These are phyloP conservation scores for Murraya koenigii DNA, from an alignment of 345 rosid species.

Conservation along the genomic window DNA sequence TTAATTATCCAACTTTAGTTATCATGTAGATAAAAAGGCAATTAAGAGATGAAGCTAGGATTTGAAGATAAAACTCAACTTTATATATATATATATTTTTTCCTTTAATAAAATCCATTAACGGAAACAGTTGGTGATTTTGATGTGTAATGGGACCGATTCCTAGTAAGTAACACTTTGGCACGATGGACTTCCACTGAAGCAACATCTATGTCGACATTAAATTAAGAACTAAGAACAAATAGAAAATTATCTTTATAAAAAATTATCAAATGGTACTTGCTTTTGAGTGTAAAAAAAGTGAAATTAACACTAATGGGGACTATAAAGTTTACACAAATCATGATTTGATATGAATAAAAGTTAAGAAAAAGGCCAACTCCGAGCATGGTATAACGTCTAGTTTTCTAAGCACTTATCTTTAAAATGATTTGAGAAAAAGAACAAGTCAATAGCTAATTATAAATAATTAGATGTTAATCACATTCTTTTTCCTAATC, in stretches of 20 bases:
- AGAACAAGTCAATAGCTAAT: neutral
- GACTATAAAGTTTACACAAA: neutral
- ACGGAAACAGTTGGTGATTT: slow-evolving; percentile 33
- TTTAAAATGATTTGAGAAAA: neutral
- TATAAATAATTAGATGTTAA: neutral
- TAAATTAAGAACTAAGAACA: neutral
- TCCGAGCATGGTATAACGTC: neutral
- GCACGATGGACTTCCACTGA: slow-evolving; percentile 32
- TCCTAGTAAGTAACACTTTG: slow-evolving; percentile 32
- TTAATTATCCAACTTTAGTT: neutral
- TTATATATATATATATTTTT: neutral
- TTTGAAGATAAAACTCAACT: slow-evolving; percentile 15
- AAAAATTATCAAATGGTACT: neutral
- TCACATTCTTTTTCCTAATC: neutral
- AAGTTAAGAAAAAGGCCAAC: neutral
- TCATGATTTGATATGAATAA: slow-evolving; percentile 2
- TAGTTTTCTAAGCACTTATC: neutral
- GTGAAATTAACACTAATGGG: neutral
- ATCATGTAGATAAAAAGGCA: slow-evolving; percentile 4
- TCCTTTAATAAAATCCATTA: slow-evolving; percentile 13
- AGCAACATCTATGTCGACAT: slow-evolving; percentile 11
- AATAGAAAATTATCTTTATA: neutral
- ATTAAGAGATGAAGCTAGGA: neutral
- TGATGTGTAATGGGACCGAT: slow-evolving; percentile 19
- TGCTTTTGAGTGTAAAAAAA: neutral